Evolutionary conservation across 1,284 basidiomycete species (phyloP), one percentile per base, ranked within the genome.

Genomic region (Melanopsichium pennsylvanicum): DNA sequence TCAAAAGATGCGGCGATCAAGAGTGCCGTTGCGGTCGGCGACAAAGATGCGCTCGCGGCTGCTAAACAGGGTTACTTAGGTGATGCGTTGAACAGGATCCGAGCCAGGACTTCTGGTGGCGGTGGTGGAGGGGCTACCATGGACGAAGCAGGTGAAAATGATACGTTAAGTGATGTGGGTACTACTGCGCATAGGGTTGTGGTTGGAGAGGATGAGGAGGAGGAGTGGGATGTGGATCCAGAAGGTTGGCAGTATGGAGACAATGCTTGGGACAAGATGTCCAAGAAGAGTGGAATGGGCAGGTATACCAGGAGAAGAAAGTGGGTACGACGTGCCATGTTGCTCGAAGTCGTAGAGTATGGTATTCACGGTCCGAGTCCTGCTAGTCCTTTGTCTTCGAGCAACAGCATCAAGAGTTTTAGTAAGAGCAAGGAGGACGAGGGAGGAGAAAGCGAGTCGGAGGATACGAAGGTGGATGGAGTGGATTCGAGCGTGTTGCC

Each of bases 191-290:
- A 55, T 3, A 44, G 48, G 15, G 38, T n/a, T n/a, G n/a, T 55
- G 11, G 29, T 16, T 10, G 40, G 27, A 0, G 44, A 38, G 2
- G 35, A 19, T n/a, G 27, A 18, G 13, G 55, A 51, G 6, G 40
- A 49, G 9, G 61, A 54, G 16, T 70, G 59, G 64, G 66, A 69
- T 31, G 95, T 93, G 0, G 93, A 97, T 79, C 78, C 84, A 1
- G 92, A 95, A 56, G 93, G 93, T 1, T 96, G 93, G 93, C 86
- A 93, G 26, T 96, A 93, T 79, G 90, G 89, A 3, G 94, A 95
- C 76, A 97, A 97, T 82, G 94, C 95, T 78, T 97, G 94, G 94
- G 93, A 96, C 74, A 86, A 85, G 45, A 85, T 87, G 60, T 88
- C 86, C 57, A 84, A 84, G 46, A 89, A 88, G 72, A 90, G 90